Evolutionary conservation across 129 eudicot species (phyloP).

Genomic region (Ambrosia artemisiifolia): DNA sequence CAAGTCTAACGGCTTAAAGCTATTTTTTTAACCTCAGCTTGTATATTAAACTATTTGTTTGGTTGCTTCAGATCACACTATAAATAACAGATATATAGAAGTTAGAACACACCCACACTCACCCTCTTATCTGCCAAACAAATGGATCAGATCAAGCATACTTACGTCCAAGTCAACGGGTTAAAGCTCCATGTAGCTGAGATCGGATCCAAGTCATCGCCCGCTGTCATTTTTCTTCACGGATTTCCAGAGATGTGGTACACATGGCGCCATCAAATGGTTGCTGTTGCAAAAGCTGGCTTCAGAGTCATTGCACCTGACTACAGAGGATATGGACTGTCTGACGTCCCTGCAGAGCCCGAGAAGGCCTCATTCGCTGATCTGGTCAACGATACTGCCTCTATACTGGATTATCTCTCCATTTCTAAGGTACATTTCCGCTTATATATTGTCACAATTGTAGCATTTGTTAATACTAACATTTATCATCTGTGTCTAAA

Average conservation of each 20-base stretch:
- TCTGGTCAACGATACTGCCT: slow-evolving; percentile 29
- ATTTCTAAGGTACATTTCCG: slow-evolving; percentile 33
- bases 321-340: slow-evolving; percentile 46
- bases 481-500: not conserved
- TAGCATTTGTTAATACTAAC: not conserved
- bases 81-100: not conserved
- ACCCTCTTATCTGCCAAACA: not conserved
- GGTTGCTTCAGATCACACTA: too few species aligned
- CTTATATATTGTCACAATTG: too few species aligned
- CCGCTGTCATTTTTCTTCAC: slow-evolving; percentile 36
- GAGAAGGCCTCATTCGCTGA: slow-evolving; percentile 32
- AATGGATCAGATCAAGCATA: slow-evolving; percentile 47
- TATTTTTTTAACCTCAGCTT: too few species aligned
- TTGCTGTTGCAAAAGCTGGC: slow-evolving; percentile 39
- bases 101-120: not conserved
- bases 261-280: slow-evolving; percentile 55
- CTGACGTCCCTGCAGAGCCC: slow-evolving; percentile 41
- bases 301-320: slow-evolving; percentile 41
- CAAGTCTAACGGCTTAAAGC: too few species aligned
- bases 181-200: slow-evolving; percentile 44
- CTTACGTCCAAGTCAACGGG: slow-evolving; percentile 27
- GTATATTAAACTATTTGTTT: too few species aligned
- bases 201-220: slow-evolving; percentile 26
- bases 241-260: slow-evolving; percentile 54
- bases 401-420: slow-evolving; percentile 34